Evolutionary conservation across 2,329 filamentous ascomycete genomes (phyloP), one percentile per base, ranked within the genome.

Genomic region (Iodosphaeria phyllophila): DNA sequence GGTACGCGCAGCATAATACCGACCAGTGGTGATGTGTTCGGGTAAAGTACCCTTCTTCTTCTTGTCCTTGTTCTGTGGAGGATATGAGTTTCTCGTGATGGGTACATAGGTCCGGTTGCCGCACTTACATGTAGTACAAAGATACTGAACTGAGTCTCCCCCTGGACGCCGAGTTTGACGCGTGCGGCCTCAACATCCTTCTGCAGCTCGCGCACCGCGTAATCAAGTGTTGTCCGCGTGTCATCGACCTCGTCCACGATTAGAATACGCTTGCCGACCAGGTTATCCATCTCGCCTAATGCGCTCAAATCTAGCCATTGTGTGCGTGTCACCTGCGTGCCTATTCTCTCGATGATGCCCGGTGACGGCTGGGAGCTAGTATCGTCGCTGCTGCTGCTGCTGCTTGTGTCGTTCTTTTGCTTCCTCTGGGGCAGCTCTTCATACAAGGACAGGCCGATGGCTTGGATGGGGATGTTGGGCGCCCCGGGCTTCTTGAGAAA

Each of bases 391-490:
- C 54, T 50, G 30, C 56, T 56, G 25, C 40, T 40, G 29, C 53
- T 50, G 29, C 60, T 55, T 30, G 66, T 62, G 33, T 63, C 60
- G 31, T 58, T 58, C n/a, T n/a, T n/a, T n/a, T n/a, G n/a, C n/a
- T n/a, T n/a, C n/a, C n/a, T n/a, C 25, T 52, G 42, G 31, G 61
- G 47, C 23, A 95, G 74, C 34, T 72, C 64, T 58, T 98, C 89
- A 62, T 98, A 98, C 28, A 98, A 74, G 13, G 86, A 95, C 35
- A 98, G 75, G 24, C 89, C 89, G 50, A 98, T 98, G 35, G 89
- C 89, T 64, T 98, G 89, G 54, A 98, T 98, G 38, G 89, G 86
- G 44, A 98, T 98, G 60, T 98, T 98, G 53, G 83, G 73, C 33
- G 62, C 67, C 39, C 77, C 80, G 31, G 79, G 64, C 47, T 72